Evolutionary conservation across 2,329 filamentous ascomycete genomes (phyloP), one percentile per base, ranked within the genome.

Genomic region (Ophiostoma triangulosporum): DNA sequence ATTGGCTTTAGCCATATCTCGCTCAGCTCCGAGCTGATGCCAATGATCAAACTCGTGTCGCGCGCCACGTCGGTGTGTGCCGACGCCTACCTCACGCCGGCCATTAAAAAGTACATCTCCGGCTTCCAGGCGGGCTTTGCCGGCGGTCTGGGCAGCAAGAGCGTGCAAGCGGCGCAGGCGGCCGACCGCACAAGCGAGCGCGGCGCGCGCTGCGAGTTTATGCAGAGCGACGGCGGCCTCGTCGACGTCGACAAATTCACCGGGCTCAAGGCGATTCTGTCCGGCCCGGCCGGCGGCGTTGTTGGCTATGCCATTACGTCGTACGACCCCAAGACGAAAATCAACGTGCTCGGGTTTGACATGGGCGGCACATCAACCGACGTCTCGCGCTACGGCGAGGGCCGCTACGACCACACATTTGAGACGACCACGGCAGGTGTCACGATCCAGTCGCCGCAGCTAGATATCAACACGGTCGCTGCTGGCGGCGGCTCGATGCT

Each of bases 351-450:
- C 62, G 90, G 90, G 0, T 96, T 96, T 62, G 90, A 96, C 61
- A 96, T 96, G 90, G 88, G 88, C 35, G 90, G 90, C 11, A 96
- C 90, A 0, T 90, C 84, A 54, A 96, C 90, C 1, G 90, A 96
- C 65, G 88, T 95, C 9, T 94, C 87, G 32, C 76, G 90, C 49
- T 96, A 91, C 61, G 87, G 86, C 6, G 81, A 84, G 52, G 90
- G 90, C 15, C 76, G 87, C 53, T 91, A 95, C 62, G 90, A 95
- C 62, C 90, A 96, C 62, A 88, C 95, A 0, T 95, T 95, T 60
- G 90, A 95, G 68, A 95, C 89, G 8, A 57, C 57, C 14, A 59
- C 57, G 1, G 90, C 90, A 0, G 90, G 90, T n/a, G 87, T 95
- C 1, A 91, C 89, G 0, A 93, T 95, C 27, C 89, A 95, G 62